Base-by-base conservation (phyloP, 345 rosid species). In the Hibiscus tridactylites region DNA sequence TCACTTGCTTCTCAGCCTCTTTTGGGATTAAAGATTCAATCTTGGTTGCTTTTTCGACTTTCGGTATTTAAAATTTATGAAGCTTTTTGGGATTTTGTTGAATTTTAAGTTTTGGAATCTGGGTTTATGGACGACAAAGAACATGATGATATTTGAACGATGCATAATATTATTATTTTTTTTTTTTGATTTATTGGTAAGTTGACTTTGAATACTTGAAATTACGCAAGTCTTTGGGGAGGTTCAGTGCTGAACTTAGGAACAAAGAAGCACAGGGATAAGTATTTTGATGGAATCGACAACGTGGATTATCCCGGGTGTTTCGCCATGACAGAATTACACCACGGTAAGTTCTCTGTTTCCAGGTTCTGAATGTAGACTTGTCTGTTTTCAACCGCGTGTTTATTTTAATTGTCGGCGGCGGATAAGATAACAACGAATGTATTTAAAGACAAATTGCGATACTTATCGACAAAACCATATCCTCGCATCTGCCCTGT, bases 281-380 rank as follows among this genome's bases (percentile, higher is more conserved):
- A 92, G 86, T 95, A 89, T 80, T 95, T 79, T 37, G 90, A 92
- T 59, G 90, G 83, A 57, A 92, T 95, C 61, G 99, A 92, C 81
- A 87, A 79, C 74, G 46, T 95, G 67, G 96, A 92, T 6, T 95
- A 89, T 79, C 86, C 88, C 0, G 98, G 99, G 75, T 95, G 99
- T 83, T 95, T 92, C 71, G 99, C 99, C 31, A 95, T 95, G 99
- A 95, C 99, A 52, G 98, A 95, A 78, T 90, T 95, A n/a, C 98
- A 92, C 80, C 98, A 95, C 68, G 99, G 98, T 92, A 77, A 82
- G 77, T 44, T 72, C 42, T 78, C 24, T 46, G 47, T 65, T 10
- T 33, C 12, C 3, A 42, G 46, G 11, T 9, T 42, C 46, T 42
- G 46, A 42, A 42, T 42, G 46, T 9, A 9, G 46, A 42, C 46